phyloP scores from a whole-genome alignment of 192 early-diverging fungal species.

The Coemansia sp. region DNA sequence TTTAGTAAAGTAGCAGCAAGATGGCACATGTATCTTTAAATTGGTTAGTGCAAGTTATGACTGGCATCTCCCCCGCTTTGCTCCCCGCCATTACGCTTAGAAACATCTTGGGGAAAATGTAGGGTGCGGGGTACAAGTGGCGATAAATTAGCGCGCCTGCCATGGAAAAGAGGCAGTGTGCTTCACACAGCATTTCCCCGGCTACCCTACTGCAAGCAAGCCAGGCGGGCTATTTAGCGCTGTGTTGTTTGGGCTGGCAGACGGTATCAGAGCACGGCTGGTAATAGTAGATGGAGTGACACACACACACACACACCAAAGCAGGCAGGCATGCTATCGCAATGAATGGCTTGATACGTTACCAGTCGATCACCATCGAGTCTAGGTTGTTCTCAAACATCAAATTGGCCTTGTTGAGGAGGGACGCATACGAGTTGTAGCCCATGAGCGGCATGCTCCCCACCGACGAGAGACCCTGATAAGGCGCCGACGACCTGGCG shows the following conservation, averaged over 20 bases:
- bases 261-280: neutral
- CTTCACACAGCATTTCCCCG: neutral
- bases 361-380: slow-evolving; percentile 66
- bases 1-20: neutral
- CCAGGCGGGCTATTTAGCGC: neutral
- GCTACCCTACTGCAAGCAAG: neutral
- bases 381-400: slow-evolving; percentile 69
- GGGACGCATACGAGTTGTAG: slow-evolving; percentile 58
- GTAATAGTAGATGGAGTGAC: neutral
- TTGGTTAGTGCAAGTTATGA: neutral
- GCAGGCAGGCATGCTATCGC: neutral
- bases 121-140: neutral
- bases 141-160: neutral
- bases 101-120: neutral
- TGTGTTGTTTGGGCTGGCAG: neutral
- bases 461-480: slow-evolving; percentile 16
- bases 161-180: neutral
- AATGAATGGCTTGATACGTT: slow-evolving; percentile 14
- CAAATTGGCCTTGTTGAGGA: slow-evolving; percentile 72
- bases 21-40: neutral
- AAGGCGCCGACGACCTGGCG: slow-evolving; percentile 12
- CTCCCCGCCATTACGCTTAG: neutral
- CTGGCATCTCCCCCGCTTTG: neutral
- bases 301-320: neutral
- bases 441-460: slow-evolving; percentile 31